A percentile compares a stretch with the other conserved stretches of the same genome.
Conservation (phyloP, 108 stramenopile species). For the Poteriospumella lacustris region DNA sequence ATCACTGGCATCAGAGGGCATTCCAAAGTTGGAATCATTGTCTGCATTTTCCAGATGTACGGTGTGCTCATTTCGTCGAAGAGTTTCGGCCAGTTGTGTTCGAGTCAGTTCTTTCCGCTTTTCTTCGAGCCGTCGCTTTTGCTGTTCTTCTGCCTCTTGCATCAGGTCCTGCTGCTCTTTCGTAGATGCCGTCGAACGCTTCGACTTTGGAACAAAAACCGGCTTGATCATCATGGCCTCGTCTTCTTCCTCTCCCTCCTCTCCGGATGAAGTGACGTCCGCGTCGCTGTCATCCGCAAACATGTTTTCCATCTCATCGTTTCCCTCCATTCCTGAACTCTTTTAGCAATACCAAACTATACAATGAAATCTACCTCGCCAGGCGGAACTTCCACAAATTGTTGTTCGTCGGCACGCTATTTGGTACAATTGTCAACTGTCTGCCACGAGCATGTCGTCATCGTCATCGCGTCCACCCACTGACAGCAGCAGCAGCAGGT, state of each 20-base stretch:
- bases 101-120: background rate
- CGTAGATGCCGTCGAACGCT: slow-evolving; percentile 27
- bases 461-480: too few relatives aligned
- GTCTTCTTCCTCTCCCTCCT: slow-evolving; percentile 26
- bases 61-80: slow-evolving; percentile 34
- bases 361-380: too few relatives aligned
- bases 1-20: slow-evolving; percentile 50
- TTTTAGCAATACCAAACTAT: too few relatives aligned
- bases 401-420: too few relatives aligned
- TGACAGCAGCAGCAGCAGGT: too few relatives aligned
- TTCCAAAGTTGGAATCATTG: slow-evolving; percentile 40
- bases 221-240: background rate
- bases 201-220: slow-evolving; percentile 12
- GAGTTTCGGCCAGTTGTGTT: slow-evolving; percentile 21
- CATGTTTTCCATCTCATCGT: too few relatives aligned
- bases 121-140: slow-evolving; percentile 1
- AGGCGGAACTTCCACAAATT: too few relatives aligned
- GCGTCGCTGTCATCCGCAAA: background rate
- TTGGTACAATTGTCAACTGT: too few relatives aligned
- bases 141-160: slow-evolving; percentile 35
- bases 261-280: background rate
- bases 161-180: slow-evolving; percentile 41
- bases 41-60: slow-evolving; percentile 32
- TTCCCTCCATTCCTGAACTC: too few relatives aligned
- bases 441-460: too few relatives aligned